Percentiles rank a stretch among this genome's conserved stretches.
phyloP scores from a whole-genome alignment of 208 protist genomes.

The Crithidia expoeki region DNA sequence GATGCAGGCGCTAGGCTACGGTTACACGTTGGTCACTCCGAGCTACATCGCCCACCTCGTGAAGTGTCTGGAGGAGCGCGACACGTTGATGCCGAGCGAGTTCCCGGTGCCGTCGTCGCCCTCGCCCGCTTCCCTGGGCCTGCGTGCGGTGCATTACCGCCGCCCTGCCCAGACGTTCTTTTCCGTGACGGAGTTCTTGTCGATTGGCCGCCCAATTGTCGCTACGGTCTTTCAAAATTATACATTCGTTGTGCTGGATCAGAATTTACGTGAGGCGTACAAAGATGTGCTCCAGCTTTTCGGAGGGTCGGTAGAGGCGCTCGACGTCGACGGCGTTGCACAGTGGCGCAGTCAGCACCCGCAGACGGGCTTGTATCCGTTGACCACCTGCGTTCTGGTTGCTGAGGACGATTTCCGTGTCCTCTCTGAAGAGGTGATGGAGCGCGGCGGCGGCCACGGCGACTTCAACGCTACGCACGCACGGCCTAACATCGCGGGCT shows the following conservation, averaged over 20 bases:
- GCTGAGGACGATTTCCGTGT: conserved; percentile 36
- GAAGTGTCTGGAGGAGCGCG: conserved; percentile 31
- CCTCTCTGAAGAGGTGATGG: conserved; percentile 41
- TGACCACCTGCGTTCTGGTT: conserved; percentile 36
- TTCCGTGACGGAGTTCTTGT: conserved; percentile 56
- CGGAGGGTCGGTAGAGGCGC: conserved; percentile 37
- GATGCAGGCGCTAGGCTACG: conserved; percentile 59
- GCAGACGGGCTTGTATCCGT: conserved; percentile 12
- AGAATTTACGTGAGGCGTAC: conserved; percentile 29
- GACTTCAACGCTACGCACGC: conserved; percentile 2
- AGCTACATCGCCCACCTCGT: conserved; percentile 48
- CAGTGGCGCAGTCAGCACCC: conserved; percentile 14
- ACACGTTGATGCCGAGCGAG: conserved; percentile 40
- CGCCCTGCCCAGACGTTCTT: conserved; percentile 63
- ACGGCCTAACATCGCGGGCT: conserved; percentile 22
- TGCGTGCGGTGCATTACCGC: conserved; percentile 58
- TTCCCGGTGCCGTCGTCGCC: conserved; percentile 50
- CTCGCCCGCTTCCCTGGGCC: conserved; percentile 35
- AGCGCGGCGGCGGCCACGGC: conserved; percentile 20
- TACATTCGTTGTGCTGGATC: conserved; percentile 54
- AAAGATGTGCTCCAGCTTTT: conserved; percentile 37
- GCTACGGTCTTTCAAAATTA: conserved; percentile 42
- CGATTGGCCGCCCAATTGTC: conserved; percentile 33
- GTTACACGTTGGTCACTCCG: conserved; percentile 74
- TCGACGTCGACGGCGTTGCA: conserved; percentile 22